These are phyloP conservation scores for Trichoderma gamsii DNA, from an alignment of 495 filamentous ascomycete genomes.

Conservation along the genomic window DNA sequence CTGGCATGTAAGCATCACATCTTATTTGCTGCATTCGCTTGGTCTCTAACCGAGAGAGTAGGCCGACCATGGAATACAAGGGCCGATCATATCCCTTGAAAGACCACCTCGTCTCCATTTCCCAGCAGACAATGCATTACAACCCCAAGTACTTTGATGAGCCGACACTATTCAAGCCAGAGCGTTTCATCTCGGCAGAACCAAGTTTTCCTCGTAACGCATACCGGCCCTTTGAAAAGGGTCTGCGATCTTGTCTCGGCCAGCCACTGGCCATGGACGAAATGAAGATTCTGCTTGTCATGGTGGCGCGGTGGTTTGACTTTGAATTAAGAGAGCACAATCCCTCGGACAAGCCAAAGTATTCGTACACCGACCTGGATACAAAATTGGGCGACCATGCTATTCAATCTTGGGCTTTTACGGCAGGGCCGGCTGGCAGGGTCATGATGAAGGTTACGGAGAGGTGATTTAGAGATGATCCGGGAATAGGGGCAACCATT, in stretches of 20 bases:
- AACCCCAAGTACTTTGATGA: conserved; percentile 30
- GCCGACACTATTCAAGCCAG: conserved; percentile 34
- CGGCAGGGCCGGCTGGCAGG: no score
- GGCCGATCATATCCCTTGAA: conserved; percentile 7
- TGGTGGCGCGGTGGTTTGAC: conserved; percentile 24
- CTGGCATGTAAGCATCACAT: conserved; percentile 3
- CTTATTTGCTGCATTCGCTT: no score
- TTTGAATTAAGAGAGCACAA: conserved; percentile 16
- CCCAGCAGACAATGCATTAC: conserved; percentile 20
- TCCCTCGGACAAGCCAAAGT: neutral
- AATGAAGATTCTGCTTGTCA: conserved; percentile 27
- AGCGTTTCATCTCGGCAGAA: conserved; percentile 33
- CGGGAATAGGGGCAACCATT: no score
- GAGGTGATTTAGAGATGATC: no score
- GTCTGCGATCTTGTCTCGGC: conserved; percentile 28
- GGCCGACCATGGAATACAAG: no score
- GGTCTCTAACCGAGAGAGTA: no score
- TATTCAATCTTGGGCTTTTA: no score
- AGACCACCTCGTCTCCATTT: conserved; percentile 19
- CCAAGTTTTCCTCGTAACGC: neutral
- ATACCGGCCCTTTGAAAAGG: conserved; percentile 4
- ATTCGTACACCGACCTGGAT: neutral
- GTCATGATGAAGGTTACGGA: no score
- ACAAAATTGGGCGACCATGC: neutral
- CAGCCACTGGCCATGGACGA: conserved; percentile 27